Base-by-base conservation (phyloP, 2,329 filamentous ascomycete genomes). In the Aspergillus pseudoglaucus region DNA sequence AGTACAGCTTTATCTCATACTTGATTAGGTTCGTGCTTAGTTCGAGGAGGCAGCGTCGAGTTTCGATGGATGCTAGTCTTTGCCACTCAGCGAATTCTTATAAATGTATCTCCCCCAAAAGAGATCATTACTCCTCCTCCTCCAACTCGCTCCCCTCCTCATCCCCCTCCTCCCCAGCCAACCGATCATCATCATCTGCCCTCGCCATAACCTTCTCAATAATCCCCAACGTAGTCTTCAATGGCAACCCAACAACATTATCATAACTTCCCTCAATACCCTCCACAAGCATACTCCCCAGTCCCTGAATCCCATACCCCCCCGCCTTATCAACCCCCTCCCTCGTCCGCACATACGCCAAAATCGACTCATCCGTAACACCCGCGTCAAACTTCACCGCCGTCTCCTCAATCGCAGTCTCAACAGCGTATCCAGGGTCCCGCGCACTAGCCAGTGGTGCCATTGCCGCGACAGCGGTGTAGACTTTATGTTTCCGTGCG, bases 291-390 rank as follows among this genome's bases (percentile, higher is more conserved):
- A 96, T 83, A 7, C 87, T 85, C 1, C 88, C 93, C 9, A 91
- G 75, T 0, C 91, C 93, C 70, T 98, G 93, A 46, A 98, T 81
- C 1, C 89, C 93, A 68, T 98, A 98, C 0, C 93, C 93, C 2
- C 93, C 93, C 0, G 93, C 93, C 75, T 97, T 98, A 69, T 97
- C 93, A 9, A 83, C 90, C 2, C 93, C 93, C 74, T 98, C 93
- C 47, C 91, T 78, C 18, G 91, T 96, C 50, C 64, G 62, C 44
- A 79, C 76, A 65, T 79, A 79, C 46, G 80, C 80, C 58, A 88
- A 75, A 50, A 97, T 84, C 56, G 95, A 79, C 50, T 95, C 90
- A 71, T 98, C 91, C 12, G 82, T 82, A 4, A 84, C 75, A 39
- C 79, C 80, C 49, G 76, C 70, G 63, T 90, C 88, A 69, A 98